Base-by-base conservation (phyloP, 306 rosid species). In the Morella rubra region DNA sequence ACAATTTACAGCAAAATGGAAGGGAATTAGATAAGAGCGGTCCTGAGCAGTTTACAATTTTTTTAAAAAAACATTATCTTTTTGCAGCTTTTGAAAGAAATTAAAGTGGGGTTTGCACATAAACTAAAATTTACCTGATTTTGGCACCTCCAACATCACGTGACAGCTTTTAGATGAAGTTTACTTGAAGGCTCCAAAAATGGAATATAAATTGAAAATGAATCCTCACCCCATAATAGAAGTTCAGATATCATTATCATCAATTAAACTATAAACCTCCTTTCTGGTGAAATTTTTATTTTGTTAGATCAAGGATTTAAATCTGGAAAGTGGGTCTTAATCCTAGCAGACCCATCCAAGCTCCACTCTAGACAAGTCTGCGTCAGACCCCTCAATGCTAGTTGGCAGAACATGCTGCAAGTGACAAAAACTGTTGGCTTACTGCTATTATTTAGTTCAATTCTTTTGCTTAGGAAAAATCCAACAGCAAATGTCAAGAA, bases 361-460 rank as follows among this genome's bases (percentile, higher is more conserved):
- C 58, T 1, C 14, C 74, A 74, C 75, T 76, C 71, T 64, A 60
- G 67, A 74, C 83, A 83, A 76, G 77, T 84, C 73, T 50, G 81
- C 83, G 86, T 83, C 93, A 78, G 67, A 68, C 84, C 15, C 78
- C 79, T 85, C 89, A 74, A 75, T 69, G 74, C 82, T 69, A 83
- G 76, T 86, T 83, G 91, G 82, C 86, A 68, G 72, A 80, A 83
- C 60, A 72, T 76, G 82, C 76, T 55, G 77, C 77, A 81, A 78
- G 81, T 67, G 83, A 82, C 86, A 85, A 77, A 71, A 69, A 18
- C 72, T 53, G 16, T 66, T 75, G 46, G 47, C 73, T 76, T 70
- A 40, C 80, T 81, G 85, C 74, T 81, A 75, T 61, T 73, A 81
- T 82, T 74, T 68, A 74, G 64, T 67, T 47, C 73, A 64, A 60